Evolutionary conservation across 1,139 yeast species (phyloP).

Genomic region (Diutina neorugosa): DNA sequence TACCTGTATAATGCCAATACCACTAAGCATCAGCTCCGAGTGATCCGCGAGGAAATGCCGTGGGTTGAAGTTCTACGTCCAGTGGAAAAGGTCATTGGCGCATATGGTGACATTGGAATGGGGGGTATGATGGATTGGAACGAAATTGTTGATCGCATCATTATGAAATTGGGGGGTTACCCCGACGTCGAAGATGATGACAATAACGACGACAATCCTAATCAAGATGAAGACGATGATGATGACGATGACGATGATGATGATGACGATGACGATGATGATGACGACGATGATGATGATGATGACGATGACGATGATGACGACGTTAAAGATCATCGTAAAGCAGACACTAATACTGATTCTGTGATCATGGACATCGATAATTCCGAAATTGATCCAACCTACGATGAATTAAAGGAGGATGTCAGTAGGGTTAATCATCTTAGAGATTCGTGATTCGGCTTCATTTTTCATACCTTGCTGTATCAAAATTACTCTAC

Average conservation of each 20-base stretch:
- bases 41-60: conserved; percentile 77
- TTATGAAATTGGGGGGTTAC: conserved; percentile 75
- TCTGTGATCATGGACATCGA: background rate
- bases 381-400: background rate
- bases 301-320: conserved; percentile 31
- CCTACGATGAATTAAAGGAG: background rate
- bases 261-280: conserved; percentile 13
- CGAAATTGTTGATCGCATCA: conserved; percentile 79
- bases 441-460: background rate
- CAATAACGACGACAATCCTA: conserved; percentile 14
- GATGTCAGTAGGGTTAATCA: background rate
- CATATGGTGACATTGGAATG: conserved; percentile 93
- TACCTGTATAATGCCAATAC: conserved; percentile 81
- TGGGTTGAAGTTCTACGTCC: conserved; percentile 87
- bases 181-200: conserved; percentile 80
- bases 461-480: no score
- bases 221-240: conserved; percentile 16
- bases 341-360: background rate
- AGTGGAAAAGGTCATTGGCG: conserved; percentile 83
- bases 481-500: no score
- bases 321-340: conserved; percentile 21
- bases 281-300: conserved; percentile 23
- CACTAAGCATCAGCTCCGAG: conserved; percentile 67
- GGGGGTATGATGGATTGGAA: conserved; percentile 89
- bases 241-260: conserved; percentile 20